Percentiles rank a stretch among this genome's conserved stretches.
Evolutionary conservation across 768 basidiomycete genomes (phyloP).

Genomic region (Infundibulicybe gibba): DNA sequence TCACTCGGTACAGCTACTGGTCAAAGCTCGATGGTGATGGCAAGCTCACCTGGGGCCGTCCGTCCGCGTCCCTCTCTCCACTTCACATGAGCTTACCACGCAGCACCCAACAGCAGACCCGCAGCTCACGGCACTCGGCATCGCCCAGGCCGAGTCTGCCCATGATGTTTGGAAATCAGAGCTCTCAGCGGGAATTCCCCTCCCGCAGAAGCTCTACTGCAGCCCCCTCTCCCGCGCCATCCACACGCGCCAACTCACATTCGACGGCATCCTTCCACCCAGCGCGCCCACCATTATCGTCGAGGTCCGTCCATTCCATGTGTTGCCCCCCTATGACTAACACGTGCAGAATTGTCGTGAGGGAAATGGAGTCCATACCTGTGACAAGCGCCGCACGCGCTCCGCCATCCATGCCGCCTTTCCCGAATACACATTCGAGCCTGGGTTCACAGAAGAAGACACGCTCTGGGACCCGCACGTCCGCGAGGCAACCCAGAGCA

Average conservation of each 20-base stretch:
- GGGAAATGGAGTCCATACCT: slow-evolving; percentile 64
- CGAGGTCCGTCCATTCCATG: slow-evolving; percentile 39
- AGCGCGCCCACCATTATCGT: slow-evolving; percentile 33
- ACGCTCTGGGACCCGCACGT: slow-evolving; percentile 50
- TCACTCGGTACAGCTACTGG: slow-evolving; percentile 47
- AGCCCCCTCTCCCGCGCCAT: slow-evolving; percentile 66
- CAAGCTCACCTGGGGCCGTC: slow-evolving; percentile 72
- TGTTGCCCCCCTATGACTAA: background rate
- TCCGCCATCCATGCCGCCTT: slow-evolving; percentile 46
- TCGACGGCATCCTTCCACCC: slow-evolving; percentile 30
- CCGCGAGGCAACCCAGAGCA: slow-evolving; percentile 48
- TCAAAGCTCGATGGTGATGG: slow-evolving; percentile 61
- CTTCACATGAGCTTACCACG: background rate
- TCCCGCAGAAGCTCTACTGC: slow-evolving; percentile 54
- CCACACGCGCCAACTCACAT: slow-evolving; percentile 51
- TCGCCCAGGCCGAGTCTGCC: slow-evolving; percentile 48
- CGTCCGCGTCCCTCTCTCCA: slow-evolving; percentile 19
- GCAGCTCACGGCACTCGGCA: slow-evolving; percentile 54
- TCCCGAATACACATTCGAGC: slow-evolving; percentile 52
- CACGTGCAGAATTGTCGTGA: slow-evolving; percentile 59
- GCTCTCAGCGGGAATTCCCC: slow-evolving; percentile 35
- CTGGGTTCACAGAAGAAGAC: slow-evolving; percentile 60
- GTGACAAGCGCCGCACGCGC: slow-evolving; percentile 55
- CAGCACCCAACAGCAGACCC: slow-evolving; percentile 51
- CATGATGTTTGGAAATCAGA: slow-evolving; percentile 47